These are phyloP conservation scores for Urochloa ruziziensis DNA, from an alignment of 176 grass and related monocot genomes.

Conservation along the genomic window DNA sequence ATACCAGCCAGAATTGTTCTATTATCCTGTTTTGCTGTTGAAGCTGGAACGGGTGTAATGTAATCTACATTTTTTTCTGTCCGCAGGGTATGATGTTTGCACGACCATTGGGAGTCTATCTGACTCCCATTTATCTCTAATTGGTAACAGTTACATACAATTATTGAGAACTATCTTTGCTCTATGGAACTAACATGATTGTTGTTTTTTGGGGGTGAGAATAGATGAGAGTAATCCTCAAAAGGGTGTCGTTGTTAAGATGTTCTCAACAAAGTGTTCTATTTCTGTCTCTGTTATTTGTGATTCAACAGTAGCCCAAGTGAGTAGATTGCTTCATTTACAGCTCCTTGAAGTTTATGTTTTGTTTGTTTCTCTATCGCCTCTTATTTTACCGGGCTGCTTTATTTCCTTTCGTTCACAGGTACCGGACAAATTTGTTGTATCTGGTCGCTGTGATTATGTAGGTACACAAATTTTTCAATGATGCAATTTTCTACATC, in stretches of 20 bases:
- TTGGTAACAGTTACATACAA: slow-evolving; percentile 47
- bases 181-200: slow-evolving; percentile 17
- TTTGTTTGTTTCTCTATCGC: slow-evolving; percentile 10
- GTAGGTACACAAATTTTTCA: slow-evolving; percentile 43
- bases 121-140: slow-evolving; percentile 55
- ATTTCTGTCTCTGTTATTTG: slow-evolving; percentile 75
- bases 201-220: slow-evolving; percentile 28
- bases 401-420: slow-evolving; percentile 34
- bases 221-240: slow-evolving; percentile 71
- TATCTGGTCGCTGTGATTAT: slow-evolving; percentile 83
- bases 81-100: slow-evolving; percentile 84
- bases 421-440: slow-evolving; percentile 51
- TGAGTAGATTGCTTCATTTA: slow-evolving; percentile 41
- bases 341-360: slow-evolving; percentile 20
- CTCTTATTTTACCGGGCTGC: slow-evolving; percentile 1
- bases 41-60: neutral
- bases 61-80: slow-evolving; percentile 27
- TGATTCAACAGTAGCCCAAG: slow-evolving; percentile 63
- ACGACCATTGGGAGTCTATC: slow-evolving; percentile 59
- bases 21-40: slow-evolving; percentile 21
- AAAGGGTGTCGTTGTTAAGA: slow-evolving; percentile 79
- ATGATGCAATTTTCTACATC: slow-evolving; percentile 7
- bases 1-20: neutral
- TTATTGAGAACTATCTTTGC: slow-evolving; percentile 5
- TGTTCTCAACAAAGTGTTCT: slow-evolving; percentile 74